phyloP scores from a whole-genome alignment of 306 rosid genomes.

The Nissolia schottii region DNA sequence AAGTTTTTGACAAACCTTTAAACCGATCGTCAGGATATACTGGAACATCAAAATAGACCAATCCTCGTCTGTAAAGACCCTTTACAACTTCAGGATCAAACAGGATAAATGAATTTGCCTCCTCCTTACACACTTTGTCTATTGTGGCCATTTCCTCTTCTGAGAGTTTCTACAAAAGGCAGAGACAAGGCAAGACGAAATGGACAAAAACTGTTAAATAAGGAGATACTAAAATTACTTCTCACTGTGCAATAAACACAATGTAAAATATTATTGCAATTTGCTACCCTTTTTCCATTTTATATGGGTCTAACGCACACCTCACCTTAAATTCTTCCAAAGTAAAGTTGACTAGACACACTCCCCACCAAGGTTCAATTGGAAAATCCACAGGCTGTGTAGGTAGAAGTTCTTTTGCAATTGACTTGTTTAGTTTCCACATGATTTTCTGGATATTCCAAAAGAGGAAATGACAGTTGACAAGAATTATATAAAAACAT shows the following conservation, averaged over 20 bases:
- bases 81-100: slow-evolving; percentile 76
- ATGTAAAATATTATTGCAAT: slow-evolving; percentile 6
- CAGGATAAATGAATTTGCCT: slow-evolving; percentile 73
- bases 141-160: slow-evolving; percentile 95
- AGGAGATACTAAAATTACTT: slow-evolving; percentile 14
- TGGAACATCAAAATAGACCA: slow-evolving; percentile 92
- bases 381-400: slow-evolving; percentile 87
- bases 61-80: slow-evolving; percentile 77
- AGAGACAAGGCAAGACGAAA: slow-evolving; percentile 19
- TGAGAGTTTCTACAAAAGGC: slow-evolving; percentile 67
- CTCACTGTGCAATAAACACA: neutral
- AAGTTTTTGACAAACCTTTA: slow-evolving; percentile 82
- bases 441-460: slow-evolving; percentile 90
- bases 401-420: slow-evolving; percentile 93
- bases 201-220: slow-evolving; percentile 11
- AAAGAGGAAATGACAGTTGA: slow-evolving; percentile 31
- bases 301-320: slow-evolving; percentile 16
- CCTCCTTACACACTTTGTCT: slow-evolving; percentile 97
- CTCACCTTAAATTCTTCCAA: slow-evolving; percentile 98
- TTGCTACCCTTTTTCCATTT: neutral
- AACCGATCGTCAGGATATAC: slow-evolving; percentile 93
- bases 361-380: slow-evolving; percentile 99
- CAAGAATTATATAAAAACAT: slow-evolving; percentile 18
- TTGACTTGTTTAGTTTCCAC: slow-evolving; percentile 99
- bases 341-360: slow-evolving; percentile 95